These are phyloP conservation scores for Trichoderma sp. DNA, from an alignment of 2,329 filamentous ascomycete genomes.

Conservation along the genomic window DNA sequence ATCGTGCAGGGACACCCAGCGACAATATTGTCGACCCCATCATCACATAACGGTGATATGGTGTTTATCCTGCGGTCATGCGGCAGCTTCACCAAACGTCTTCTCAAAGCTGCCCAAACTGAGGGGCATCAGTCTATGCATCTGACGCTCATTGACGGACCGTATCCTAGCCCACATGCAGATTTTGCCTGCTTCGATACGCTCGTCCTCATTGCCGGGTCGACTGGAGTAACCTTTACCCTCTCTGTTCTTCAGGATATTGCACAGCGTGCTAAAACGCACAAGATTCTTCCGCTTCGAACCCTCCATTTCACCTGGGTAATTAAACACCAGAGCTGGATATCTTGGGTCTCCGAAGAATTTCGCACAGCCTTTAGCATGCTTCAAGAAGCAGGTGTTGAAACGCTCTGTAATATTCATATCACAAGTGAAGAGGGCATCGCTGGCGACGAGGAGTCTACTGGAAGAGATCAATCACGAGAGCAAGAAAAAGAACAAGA, in stretches of 20 bases:
- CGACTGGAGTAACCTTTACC: not conserved
- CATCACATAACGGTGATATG: not conserved
- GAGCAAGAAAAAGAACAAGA: not conserved
- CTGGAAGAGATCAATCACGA: not conserved
- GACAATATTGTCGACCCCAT: not conserved
- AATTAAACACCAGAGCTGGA: not conserved
- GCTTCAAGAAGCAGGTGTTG: not conserved
- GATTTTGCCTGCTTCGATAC: conserved; percentile 10
- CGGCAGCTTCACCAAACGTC: not conserved
- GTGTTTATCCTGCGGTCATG: not conserved
- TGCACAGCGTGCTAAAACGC: not conserved
- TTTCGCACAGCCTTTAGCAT: not conserved
- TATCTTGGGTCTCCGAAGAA: not conserved
- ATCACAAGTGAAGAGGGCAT: not conserved
- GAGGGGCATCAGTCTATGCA: not conserved
- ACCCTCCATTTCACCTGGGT: not conserved
- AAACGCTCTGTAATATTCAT: not conserved
- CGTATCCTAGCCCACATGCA: not conserved
- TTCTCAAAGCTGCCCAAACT: not conserved
- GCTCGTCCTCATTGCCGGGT: not conserved
- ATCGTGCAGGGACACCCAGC: not conserved
- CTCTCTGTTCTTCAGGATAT: not conserved
- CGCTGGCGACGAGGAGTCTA: not conserved
- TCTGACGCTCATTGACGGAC: not conserved
- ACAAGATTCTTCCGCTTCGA: not conserved